A percentile compares a stretch with the other conserved stretches of the same genome.
phyloP scores from a whole-genome alignment of 805 yeast genomes.

The Barnettozyma californica region DNA sequence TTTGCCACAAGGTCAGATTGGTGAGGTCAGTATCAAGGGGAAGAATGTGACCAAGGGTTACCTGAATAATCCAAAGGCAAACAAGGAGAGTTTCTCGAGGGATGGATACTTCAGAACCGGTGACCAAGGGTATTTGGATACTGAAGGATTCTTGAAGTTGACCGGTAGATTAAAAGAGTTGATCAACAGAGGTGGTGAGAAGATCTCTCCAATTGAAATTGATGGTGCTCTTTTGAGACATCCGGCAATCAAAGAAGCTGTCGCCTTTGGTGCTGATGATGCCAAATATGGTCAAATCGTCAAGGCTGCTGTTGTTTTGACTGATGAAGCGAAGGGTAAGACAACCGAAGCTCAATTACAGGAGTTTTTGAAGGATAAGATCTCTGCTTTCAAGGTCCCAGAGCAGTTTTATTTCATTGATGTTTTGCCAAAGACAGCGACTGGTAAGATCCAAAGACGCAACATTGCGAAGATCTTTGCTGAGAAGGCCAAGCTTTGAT shows the following conservation, averaged over 20 bases:
- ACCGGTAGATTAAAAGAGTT: conserved; percentile 73
- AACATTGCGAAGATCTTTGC: conserved; percentile 51
- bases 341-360: conserved; percentile 38
- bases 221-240: conserved; percentile 57
- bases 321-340: conserved; percentile 28
- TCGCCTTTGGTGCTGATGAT: conserved; percentile 63
- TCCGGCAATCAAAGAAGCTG: conserved; percentile 65
- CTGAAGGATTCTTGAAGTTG: conserved; percentile 51
- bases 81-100: conserved; percentile 54
- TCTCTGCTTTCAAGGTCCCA: conserved; percentile 60
- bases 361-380: conserved; percentile 37
- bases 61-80: conserved; percentile 67
- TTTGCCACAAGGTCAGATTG: conserved; percentile 46
- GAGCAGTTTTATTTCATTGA: conserved; percentile 51
- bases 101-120: conserved; percentile 67
- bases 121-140: conserved; percentile 62
- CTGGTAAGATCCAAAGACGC: conserved; percentile 72
- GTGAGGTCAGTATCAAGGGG: conserved; percentile 68
- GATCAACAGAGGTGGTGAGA: conserved; percentile 75
- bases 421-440: conserved; percentile 67
- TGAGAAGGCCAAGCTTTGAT: conserved; percentile 27
- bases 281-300: conserved; percentile 67
- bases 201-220: conserved; percentile 67
- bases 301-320: conserved; percentile 62
- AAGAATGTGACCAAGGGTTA: conserved; percentile 68